A percentile compares a stretch with the other conserved stretches of the same genome.
Evolutionary conservation across 331 rosid genomes (phyloP).

Genomic region (Arachis monticola): DNA sequence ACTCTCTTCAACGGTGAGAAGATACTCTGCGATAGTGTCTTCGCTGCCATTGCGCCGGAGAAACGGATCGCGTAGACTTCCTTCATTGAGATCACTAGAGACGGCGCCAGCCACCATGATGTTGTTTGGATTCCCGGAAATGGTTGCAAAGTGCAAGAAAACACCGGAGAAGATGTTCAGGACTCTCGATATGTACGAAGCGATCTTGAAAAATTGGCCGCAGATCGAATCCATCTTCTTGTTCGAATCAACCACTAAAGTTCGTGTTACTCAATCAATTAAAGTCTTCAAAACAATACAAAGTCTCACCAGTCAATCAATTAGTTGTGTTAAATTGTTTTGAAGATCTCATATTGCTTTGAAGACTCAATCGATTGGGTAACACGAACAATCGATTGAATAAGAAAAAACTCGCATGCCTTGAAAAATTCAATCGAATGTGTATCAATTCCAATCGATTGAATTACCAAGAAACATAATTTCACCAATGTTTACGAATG

Average conservation of each 20-base stretch:
- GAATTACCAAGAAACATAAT: no score
- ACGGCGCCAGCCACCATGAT: constrained; percentile 43
- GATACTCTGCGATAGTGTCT: constrained; percentile 33
- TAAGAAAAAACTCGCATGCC: no score
- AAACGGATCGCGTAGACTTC: constrained; percentile 56
- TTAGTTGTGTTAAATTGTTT: no score
- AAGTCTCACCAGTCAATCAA: no score
- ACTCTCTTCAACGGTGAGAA: constrained; percentile 79
- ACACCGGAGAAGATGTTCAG: no score
- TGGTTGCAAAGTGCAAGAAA: constrained; percentile 48
- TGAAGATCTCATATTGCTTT: no score
- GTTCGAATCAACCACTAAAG: constrained; percentile 50
- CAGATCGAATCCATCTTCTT: constrained; percentile 72
- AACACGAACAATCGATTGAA: no score
- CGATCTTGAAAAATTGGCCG: constrained; percentile 57
- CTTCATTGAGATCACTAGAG: constrained; percentile 61
- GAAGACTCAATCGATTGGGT: no score
- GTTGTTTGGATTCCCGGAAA: constrained; percentile 72
- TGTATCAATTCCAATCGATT: no score
- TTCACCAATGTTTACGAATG: no score
- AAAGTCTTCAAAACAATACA: no score
- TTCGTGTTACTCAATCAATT: constrained; percentile 31
- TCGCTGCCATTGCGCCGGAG: constrained; percentile 43
- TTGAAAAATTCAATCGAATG: no score
- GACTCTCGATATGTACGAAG: constrained; percentile 16